Percentiles rank a stretch among this genome's conserved stretches.
These are phyloP conservation scores for Heritiera fomes DNA, from an alignment of 345 rosid genomes.

Conservation along the genomic window DNA sequence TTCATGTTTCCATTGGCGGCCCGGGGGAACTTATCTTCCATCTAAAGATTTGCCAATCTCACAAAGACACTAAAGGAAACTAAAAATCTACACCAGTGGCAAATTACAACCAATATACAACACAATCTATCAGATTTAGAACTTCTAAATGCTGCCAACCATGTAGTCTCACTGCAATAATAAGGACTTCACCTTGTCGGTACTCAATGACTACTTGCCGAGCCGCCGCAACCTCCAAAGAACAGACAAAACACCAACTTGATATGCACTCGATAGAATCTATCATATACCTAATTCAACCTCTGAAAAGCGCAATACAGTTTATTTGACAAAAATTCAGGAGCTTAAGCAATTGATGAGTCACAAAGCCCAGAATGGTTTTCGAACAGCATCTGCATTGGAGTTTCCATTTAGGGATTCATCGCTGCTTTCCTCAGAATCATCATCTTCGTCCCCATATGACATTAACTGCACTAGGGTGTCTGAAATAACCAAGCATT, in stretches of 20 bases:
- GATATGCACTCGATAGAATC: neutral
- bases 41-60: neutral
- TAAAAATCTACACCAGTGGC: neutral
- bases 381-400: conserved; percentile 26
- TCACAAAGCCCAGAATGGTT: conserved; percentile 76
- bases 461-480: conserved; percentile 82
- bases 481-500: conserved; percentile 46
- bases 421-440: conserved; percentile 42
- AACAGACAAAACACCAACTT: neutral
- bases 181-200: neutral
- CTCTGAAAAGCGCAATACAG: neutral
- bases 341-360: neutral
- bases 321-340: neutral
- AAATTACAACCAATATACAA: neutral
- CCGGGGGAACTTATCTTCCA: neutral
- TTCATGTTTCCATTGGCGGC: neutral
- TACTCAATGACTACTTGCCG: neutral
- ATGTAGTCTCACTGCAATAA: neutral
- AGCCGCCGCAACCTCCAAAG: neutral
- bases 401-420: conserved; percentile 28
- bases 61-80: neutral
- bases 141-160: neutral
- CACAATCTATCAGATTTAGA: neutral
- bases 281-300: neutral
- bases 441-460: conserved; percentile 72